Percentiles rank a stretch among this genome's conserved stretches.
phyloP scores from a whole-genome alignment of 2,329 filamentous ascomycete species.

The Xylaria hypoxylon region DNA sequence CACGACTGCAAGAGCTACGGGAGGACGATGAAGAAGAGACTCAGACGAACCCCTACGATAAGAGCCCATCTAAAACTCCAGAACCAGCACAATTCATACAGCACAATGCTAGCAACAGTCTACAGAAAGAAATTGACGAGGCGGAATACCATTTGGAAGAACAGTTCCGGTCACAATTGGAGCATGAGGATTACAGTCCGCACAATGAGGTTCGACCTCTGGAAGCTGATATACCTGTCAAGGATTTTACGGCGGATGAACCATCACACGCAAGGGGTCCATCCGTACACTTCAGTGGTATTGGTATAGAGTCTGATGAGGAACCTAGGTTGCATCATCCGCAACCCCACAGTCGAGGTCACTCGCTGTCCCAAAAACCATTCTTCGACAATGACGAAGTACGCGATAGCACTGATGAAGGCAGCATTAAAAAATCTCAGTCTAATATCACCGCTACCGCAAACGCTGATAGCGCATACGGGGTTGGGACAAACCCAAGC shows the following conservation, averaged over 20 bases:
- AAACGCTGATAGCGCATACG: slow-evolving; percentile 66
- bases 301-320: slow-evolving; percentile 65
- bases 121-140: slow-evolving; percentile 87
- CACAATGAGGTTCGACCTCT: slow-evolving; percentile 59
- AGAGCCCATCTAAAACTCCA: slow-evolving; percentile 66
- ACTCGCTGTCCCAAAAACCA: slow-evolving; percentile 76
- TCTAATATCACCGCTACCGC: slow-evolving; percentile 55
- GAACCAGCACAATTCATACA: slow-evolving; percentile 61
- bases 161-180: slow-evolving; percentile 80
- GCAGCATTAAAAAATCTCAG: slow-evolving; percentile 54
- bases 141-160: slow-evolving; percentile 87
- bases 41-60: slow-evolving; percentile 54
- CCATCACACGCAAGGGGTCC: slow-evolving; percentile 57
- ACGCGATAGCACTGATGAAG: slow-evolving; percentile 54
- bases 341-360: slow-evolving; percentile 77
- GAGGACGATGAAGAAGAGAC: slow-evolving; percentile 79
- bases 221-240: slow-evolving; percentile 45
- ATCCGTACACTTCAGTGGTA: slow-evolving; percentile 64
- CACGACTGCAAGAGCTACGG: slow-evolving; percentile 76
- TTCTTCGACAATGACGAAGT: slow-evolving; percentile 67
- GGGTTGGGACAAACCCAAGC: slow-evolving; percentile 80
- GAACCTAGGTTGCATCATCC: slow-evolving; percentile 75
- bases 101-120: slow-evolving; percentile 79
- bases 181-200: slow-evolving; percentile 81
- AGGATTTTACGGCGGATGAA: slow-evolving; percentile 40